Evolutionary conservation across 805 yeast species (phyloP).

Genomic region (Brettanomyces bruxellensis): DNA sequence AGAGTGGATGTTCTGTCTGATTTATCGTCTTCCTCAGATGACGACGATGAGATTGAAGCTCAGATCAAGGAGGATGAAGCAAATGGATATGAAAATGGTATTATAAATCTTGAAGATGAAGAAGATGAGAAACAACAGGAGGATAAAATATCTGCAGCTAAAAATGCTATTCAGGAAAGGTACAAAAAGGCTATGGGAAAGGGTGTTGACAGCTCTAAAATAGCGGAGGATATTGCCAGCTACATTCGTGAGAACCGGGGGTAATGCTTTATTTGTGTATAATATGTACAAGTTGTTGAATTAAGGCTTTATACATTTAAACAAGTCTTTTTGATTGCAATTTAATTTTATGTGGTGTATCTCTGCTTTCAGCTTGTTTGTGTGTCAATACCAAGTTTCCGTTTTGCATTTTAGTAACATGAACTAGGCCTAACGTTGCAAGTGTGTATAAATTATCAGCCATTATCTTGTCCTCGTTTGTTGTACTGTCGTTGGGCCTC

Average conservation of each 20-base stretch:
- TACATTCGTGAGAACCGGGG: constrained; percentile 34
- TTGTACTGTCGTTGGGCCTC: constrained; percentile 1
- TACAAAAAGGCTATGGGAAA: constrained; percentile 67
- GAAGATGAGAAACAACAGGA: constrained; percentile 48
- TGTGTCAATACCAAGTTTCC: constrained; percentile 14
- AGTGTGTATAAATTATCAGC: constrained; percentile 14
- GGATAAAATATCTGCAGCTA: constrained; percentile 41
- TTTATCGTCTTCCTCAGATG: constrained; percentile 33
- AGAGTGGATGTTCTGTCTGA: constrained; percentile 46
- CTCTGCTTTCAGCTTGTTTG: not conserved
- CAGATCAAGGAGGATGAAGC: constrained; percentile 39
- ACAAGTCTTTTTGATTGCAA: not conserved
- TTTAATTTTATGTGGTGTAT: too few species aligned
- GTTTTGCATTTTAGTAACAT: constrained; percentile 11
- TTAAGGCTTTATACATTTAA: not conserved
- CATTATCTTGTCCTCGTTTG: constrained; percentile 4
- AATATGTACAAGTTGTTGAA: not conserved
- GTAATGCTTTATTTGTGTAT: not conserved
- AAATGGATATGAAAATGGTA: constrained; percentile 30
- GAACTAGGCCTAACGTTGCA: constrained; percentile 19
- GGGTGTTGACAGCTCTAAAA: constrained; percentile 52
- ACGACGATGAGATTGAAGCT: constrained; percentile 44
- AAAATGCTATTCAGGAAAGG: constrained; percentile 48
- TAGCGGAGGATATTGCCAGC: constrained; percentile 66
- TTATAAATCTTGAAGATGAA: constrained; percentile 34